Conservation (phyloP, 805 yeast genomes). For the Candida ponderosae region DNA sequence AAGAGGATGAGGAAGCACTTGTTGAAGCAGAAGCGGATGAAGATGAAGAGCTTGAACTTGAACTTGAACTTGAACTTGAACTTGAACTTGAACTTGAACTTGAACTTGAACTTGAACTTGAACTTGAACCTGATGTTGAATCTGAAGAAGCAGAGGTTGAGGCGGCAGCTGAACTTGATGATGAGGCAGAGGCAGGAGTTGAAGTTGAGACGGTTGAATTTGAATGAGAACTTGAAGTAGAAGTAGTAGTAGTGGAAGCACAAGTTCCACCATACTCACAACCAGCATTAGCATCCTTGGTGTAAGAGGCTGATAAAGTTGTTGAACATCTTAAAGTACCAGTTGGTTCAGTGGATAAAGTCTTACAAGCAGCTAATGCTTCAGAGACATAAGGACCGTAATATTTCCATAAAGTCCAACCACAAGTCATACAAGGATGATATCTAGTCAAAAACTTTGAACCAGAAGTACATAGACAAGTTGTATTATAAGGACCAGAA, state of each 20-base stretch:
- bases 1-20: constrained; percentile 6
- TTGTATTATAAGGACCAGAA: constrained; percentile 22
- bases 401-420: constrained; percentile 32
- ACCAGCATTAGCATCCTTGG: constrained; percentile 8
- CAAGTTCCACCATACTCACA: constrained; percentile 12
- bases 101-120: constrained; percentile 4
- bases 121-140: constrained; percentile 1
- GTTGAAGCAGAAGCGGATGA: constrained; percentile 5
- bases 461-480: constrained; percentile 24
- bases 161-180: constrained; percentile 1
- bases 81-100: background rate
- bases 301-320: constrained; percentile 14
- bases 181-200: no score
- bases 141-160: constrained; percentile 7
- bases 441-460: constrained; percentile 21
- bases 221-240: constrained; percentile 4
- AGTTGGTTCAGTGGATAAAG: constrained; percentile 27
- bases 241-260: constrained; percentile 4
- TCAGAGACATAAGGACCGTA: constrained; percentile 23
- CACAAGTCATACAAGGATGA: constrained; percentile 30
- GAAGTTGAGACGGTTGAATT: no score
- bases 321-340: constrained; percentile 25
- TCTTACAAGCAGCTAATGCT: constrained; percentile 24
- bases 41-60: constrained; percentile 1
- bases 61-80: constrained; percentile 1